Conservation (phyloP, 192 early-diverging fungal genomes). For the Fimicolochytrium jonesii region DNA sequence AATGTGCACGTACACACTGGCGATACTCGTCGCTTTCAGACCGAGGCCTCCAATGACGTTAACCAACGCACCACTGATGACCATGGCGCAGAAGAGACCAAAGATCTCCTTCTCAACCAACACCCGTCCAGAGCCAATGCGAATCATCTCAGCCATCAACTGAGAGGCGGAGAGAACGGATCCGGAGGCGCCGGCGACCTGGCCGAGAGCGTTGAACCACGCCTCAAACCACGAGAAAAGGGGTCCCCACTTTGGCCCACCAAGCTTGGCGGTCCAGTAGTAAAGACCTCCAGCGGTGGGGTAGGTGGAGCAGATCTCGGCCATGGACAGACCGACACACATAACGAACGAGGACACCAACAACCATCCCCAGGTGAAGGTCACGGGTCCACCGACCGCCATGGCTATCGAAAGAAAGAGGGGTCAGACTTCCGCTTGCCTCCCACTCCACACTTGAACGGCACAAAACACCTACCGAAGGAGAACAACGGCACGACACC, state of each 20-base stretch:
- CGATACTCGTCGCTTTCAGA: constrained; percentile 26
- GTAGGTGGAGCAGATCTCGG: constrained; percentile 43
- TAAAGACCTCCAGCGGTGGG: constrained; percentile 41
- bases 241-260: constrained; percentile 33
- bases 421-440: no score
- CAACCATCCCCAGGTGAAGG: constrained; percentile 41
- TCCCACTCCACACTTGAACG: no score
- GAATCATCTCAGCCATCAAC: constrained; percentile 21
- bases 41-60: constrained; percentile 25
- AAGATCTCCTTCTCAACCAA: constrained; percentile 1
- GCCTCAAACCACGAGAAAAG: constrained; percentile 37
- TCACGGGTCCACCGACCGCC: constrained; percentile 32
- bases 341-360: constrained; percentile 20
- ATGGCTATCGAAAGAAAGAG: no score
- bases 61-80: constrained; percentile 29
- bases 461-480: no score
- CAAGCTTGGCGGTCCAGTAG: constrained; percentile 42
- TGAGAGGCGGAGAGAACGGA: constrained; percentile 29
- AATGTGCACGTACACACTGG: constrained; percentile 35
- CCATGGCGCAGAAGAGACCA: constrained; percentile 24
- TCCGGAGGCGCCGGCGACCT: constrained; percentile 29
- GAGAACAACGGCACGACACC: constrained; percentile 32
- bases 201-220: constrained; percentile 40
- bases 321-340: constrained; percentile 37
- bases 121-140: neutral